These are phyloP conservation scores for Fraxinus paxiana DNA, from an alignment of 305 asterid species.

Conservation along the genomic window DNA sequence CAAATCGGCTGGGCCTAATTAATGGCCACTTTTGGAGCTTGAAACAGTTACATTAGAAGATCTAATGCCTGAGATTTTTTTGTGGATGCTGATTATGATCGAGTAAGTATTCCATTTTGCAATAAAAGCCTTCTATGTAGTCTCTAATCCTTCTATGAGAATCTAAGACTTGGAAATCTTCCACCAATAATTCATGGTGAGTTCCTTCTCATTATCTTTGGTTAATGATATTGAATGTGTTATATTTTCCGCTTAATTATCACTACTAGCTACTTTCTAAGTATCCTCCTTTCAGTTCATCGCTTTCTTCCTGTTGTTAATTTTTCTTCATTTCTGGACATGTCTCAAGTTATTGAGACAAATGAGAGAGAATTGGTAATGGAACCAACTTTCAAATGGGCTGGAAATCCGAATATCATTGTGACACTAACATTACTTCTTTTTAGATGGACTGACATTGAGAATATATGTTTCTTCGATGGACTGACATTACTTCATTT, in stretches of 20 bases:
- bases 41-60: slow-evolving; percentile 51
- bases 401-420: slow-evolving; percentile 67
- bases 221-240: background rate
- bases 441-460: too few species aligned
- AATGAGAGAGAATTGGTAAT: slow-evolving; percentile 76
- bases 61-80: slow-evolving; percentile 69
- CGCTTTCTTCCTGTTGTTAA: background rate
- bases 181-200: slow-evolving; percentile 77
- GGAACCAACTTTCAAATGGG: slow-evolving; percentile 81
- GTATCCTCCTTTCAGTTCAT: background rate
- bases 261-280: background rate
- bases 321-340: slow-evolving; percentile 26
- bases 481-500: slow-evolving; percentile 18
- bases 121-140: background rate
- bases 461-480: background rate
- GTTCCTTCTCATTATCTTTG: slow-evolving; percentile 20
- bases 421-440: slow-evolving; percentile 30
- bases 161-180: slow-evolving; percentile 65
- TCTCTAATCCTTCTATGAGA: slow-evolving; percentile 26
- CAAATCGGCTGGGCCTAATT: background rate
- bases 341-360: slow-evolving; percentile 73
- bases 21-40: slow-evolving; percentile 44
- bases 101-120: slow-evolving; percentile 41
- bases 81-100: slow-evolving; percentile 83
- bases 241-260: background rate